Evolutionary conservation across 2,329 filamentous ascomycete species (phyloP).

Genomic region (Moelleriella libera): DNA sequence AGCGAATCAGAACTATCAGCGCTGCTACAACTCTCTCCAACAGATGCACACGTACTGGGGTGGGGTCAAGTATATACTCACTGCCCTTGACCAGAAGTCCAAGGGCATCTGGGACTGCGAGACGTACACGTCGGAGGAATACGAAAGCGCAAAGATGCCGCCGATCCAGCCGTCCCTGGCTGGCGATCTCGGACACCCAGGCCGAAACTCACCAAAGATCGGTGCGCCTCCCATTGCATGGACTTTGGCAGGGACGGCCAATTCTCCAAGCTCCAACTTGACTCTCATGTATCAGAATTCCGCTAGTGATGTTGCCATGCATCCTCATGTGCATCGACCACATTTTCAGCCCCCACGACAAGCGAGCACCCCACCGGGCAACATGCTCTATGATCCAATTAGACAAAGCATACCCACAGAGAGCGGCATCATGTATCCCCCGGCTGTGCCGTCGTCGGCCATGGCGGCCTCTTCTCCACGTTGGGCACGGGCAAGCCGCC

Average conservation of each 20-base stretch:
- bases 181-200: constrained; percentile 24
- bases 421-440: constrained; percentile 29
- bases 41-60: constrained; percentile 78
- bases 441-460: constrained; percentile 33
- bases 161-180: constrained; percentile 20
- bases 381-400: constrained; percentile 47
- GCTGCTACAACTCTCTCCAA: constrained; percentile 72
- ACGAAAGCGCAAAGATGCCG: constrained; percentile 51
- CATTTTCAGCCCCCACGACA: constrained; percentile 11
- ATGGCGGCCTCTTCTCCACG: constrained; percentile 31
- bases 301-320: constrained; percentile 3
- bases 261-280: constrained; percentile 71
- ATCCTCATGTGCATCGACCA: constrained; percentile 2
- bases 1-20: constrained; percentile 75
- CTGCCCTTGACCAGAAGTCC: constrained; percentile 73
- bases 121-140: constrained; percentile 57
- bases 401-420: constrained; percentile 37
- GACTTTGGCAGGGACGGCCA: constrained; percentile 77
- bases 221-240: constrained; percentile 50
- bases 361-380: constrained; percentile 36
- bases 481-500: constrained; percentile 11
- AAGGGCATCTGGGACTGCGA: constrained; percentile 74
- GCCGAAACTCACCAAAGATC: constrained; percentile 31
- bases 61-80: constrained; percentile 75
- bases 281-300: constrained; percentile 62